These are phyloP conservation scores for Teunomyces panamensis DNA, from an alignment of 805 yeast species.

Conservation along the genomic window DNA sequence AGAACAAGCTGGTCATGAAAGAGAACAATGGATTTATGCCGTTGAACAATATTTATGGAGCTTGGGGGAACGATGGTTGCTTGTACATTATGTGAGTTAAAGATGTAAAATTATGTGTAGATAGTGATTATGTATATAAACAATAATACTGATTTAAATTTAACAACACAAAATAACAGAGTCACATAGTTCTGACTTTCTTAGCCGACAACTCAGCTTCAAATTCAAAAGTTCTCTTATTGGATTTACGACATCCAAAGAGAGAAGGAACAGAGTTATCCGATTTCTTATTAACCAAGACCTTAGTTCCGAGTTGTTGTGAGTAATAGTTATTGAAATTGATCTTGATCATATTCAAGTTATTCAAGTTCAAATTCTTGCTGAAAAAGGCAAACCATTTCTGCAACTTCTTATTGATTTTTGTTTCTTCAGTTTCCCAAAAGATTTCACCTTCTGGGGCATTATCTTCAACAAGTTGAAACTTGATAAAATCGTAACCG, in stretches of 20 bases:
- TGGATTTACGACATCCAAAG: constrained; percentile 1
- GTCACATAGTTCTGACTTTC: neutral
- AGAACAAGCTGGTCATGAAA: constrained; percentile 24
- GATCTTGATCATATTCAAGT: constrained; percentile 22
- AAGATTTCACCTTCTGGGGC: constrained; percentile 14
- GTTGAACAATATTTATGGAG: constrained; percentile 47
- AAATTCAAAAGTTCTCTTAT: constrained; percentile 10
- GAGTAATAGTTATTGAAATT: constrained; percentile 27
- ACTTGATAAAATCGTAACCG: constrained; percentile 41
- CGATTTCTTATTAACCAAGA: constrained; percentile 15
- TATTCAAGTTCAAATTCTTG: constrained; percentile 17
- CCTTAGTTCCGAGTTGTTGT: constrained; percentile 28
- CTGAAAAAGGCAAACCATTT: constrained; percentile 30
- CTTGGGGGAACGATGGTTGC: constrained; percentile 73
- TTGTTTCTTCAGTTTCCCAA: constrained; percentile 23
- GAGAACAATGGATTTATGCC: constrained; percentile 40
- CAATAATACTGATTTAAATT: neutral
- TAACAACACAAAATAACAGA: neutral
- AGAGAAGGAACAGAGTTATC: constrained; percentile 8
- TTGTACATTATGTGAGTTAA: constrained; percentile 41
- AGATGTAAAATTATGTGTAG: neutral
- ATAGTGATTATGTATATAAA: constrained; percentile 5
- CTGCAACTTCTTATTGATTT: constrained; percentile 19
- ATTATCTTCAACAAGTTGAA: constrained; percentile 25
- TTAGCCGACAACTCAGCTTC: constrained; percentile 2